These are phyloP conservation scores for Tuber umbilicatum DNA, from an alignment of 495 filamentous ascomycete genomes.

Conservation along the genomic window DNA sequence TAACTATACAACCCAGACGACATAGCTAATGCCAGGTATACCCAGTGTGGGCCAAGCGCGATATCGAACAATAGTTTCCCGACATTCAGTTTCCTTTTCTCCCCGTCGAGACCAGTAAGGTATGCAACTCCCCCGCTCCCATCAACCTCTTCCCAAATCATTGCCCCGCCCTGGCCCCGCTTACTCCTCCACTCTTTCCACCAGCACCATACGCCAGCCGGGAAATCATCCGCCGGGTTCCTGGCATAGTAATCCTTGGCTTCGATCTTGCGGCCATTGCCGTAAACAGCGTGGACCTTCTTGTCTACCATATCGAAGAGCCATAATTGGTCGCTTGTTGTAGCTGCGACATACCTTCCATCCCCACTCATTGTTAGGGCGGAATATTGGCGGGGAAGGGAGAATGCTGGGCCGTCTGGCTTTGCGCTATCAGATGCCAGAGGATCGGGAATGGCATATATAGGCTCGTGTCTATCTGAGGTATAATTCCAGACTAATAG, in stretches of 20 bases:
- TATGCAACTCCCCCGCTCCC: slow-evolving; percentile 33
- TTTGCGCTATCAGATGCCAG: slow-evolving; percentile 25
- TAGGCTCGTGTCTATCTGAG: slow-evolving; percentile 17
- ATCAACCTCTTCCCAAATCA: slow-evolving; percentile 35
- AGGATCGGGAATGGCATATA: slow-evolving; percentile 37
- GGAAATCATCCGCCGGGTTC: slow-evolving; percentile 40
- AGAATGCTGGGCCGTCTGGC: slow-evolving; percentile 12
- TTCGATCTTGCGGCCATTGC: slow-evolving; percentile 38
- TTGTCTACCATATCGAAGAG: slow-evolving; percentile 42
- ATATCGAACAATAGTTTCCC: neutral
- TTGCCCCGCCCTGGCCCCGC: slow-evolving; percentile 19
- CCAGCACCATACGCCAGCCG: slow-evolving; percentile 42
- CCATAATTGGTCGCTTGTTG: slow-evolving; percentile 42
- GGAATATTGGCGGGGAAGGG: slow-evolving; percentile 35
- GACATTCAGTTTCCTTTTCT: neutral
- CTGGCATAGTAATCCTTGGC: slow-evolving; percentile 35
- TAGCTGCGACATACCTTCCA: slow-evolving; percentile 38
- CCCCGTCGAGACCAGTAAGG: slow-evolving; percentile 25
- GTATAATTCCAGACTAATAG: slow-evolving; percentile 41
- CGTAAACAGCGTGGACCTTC: slow-evolving; percentile 33
- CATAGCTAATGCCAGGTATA: neutral
- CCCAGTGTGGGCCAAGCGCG: neutral
- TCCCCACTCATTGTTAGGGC: slow-evolving; percentile 37
- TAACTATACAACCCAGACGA: neutral
- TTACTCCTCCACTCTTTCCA: slow-evolving; percentile 38